These are phyloP conservation scores for Phytopythium cucurbitacearum DNA, from an alignment of 352 stramenopile genomes.

Conservation along the genomic window DNA sequence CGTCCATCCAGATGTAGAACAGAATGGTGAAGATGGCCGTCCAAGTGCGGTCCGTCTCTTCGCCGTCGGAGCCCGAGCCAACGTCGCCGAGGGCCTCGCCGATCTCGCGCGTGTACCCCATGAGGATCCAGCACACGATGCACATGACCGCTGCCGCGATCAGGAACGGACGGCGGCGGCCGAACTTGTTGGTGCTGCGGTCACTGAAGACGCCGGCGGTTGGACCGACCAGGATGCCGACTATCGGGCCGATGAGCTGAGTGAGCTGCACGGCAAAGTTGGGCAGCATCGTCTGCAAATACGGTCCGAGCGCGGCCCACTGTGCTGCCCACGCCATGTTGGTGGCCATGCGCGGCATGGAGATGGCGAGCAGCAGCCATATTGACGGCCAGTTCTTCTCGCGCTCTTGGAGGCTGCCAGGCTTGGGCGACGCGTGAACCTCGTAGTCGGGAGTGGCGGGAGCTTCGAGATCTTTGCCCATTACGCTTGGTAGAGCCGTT, in stretches of 20 bases:
- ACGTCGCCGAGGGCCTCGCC: constrained; percentile 46
- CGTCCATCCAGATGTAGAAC: constrained; percentile 69
- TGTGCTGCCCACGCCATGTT: constrained; percentile 64
- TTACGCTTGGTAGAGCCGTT: background rate
- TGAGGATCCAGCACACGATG: constrained; percentile 51
- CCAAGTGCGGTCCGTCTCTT: constrained; percentile 27
- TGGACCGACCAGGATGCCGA: constrained; percentile 45
- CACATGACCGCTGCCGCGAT: constrained; percentile 29
- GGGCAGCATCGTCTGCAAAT: constrained; percentile 47
- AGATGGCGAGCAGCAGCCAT: constrained; percentile 42
- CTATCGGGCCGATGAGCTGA: constrained; percentile 51
- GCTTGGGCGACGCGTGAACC: constrained; percentile 20
- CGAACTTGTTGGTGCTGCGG: constrained; percentile 31
- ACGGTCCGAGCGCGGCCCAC: constrained; percentile 49
- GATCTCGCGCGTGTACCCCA: constrained; percentile 59
- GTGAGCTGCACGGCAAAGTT: constrained; percentile 34
- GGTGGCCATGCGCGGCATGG: constrained; percentile 48
- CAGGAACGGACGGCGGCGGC: constrained; percentile 38
- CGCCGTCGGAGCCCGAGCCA: constrained; percentile 16
- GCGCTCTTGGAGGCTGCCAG: constrained; percentile 5
- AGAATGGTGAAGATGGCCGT: constrained; percentile 46
- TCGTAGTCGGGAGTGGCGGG: constrained; percentile 16
- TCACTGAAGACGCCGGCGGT: constrained; percentile 50
- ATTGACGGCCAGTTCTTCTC: constrained; percentile 28
- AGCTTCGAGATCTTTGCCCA: constrained; percentile 7